Evolutionary conservation across 2,329 filamentous ascomycete species (phyloP).

Genomic region (Phyllosticta paracitricarpa): DNA sequence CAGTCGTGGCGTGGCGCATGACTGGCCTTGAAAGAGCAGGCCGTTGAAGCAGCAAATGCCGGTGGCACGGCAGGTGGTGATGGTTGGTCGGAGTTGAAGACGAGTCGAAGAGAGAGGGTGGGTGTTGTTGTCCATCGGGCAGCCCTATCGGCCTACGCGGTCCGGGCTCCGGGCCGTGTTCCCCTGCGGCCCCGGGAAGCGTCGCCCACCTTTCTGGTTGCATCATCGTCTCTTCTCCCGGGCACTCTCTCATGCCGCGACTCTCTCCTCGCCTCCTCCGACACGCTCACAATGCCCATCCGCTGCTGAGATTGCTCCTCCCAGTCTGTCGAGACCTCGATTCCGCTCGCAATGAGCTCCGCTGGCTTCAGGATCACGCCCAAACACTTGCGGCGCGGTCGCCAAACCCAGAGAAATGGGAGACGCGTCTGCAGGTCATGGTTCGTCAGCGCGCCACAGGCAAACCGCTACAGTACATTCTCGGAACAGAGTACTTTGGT

Average conservation of each 20-base stretch:
- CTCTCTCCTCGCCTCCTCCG: constrained; percentile 49
- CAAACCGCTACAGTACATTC: constrained; percentile 77
- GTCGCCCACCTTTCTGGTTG: background rate
- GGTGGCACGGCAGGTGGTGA: background rate
- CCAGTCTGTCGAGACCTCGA: constrained; percentile 51
- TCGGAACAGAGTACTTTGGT: constrained; percentile 84
- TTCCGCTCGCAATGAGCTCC: constrained; percentile 59
- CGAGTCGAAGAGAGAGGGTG: background rate
- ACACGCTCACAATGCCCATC: constrained; percentile 44
- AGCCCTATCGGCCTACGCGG: background rate
- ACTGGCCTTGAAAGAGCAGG: background rate
- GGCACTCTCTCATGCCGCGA: constrained; percentile 42
- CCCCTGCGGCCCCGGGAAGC: background rate
- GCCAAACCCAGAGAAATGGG: constrained; percentile 16
- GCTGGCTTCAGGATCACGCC: constrained; percentile 59
- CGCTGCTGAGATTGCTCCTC: constrained; percentile 51
- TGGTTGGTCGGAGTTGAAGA: background rate
- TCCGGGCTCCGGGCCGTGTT: background rate
- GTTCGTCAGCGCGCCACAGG: constrained; percentile 44
- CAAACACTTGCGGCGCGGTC: background rate
- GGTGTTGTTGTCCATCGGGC: background rate
- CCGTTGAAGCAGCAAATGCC: background rate
- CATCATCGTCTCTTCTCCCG: background rate
- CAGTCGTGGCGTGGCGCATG: background rate
- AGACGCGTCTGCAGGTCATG: constrained; percentile 24